A percentile compares a stretch with the other conserved stretches of the same genome.
Conservation (phyloP, 1,139 yeast genomes). For the Candida neerlandica region DNA sequence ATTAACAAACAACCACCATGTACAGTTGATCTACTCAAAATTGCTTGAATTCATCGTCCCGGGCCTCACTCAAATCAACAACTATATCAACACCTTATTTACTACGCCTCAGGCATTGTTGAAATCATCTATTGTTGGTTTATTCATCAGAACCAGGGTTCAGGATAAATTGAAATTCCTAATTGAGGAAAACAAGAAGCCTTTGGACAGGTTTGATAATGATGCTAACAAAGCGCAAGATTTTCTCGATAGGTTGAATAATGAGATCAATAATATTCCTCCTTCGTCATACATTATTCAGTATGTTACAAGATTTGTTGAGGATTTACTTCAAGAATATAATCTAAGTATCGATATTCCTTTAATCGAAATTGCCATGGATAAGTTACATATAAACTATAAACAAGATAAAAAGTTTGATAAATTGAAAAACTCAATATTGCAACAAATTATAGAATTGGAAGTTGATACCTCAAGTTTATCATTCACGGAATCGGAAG, state of each 20-base stretch:
- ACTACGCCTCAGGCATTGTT: neutral
- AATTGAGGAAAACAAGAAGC: slow-evolving; percentile 1
- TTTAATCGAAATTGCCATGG: slow-evolving; percentile 3
- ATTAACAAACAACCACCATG: neutral
- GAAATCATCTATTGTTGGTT: slow-evolving; percentile 1
- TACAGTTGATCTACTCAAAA: neutral
- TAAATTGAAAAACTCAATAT: slow-evolving; percentile 5
- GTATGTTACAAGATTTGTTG: slow-evolving; percentile 1
- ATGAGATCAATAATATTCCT: slow-evolving; percentile 1
- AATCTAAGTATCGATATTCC: neutral
- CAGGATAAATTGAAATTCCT: neutral
- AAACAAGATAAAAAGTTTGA: slow-evolving; percentile 4
- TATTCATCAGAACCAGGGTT: slow-evolving; percentile 2
- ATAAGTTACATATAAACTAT: slow-evolving; percentile 1
- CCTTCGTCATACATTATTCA: slow-evolving; percentile 2
- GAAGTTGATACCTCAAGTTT: slow-evolving; percentile 6
- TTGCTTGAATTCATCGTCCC: neutral
- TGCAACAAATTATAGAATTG: slow-evolving; percentile 1
- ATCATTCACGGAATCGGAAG: slow-evolving; percentile 7
- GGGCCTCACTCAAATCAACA: neutral
- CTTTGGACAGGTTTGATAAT: slow-evolving; percentile 1
- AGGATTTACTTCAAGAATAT: slow-evolving; percentile 2
- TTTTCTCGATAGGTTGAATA: neutral
- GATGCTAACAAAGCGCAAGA: neutral
- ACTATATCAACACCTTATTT: neutral